Percentiles rank a stretch among this genome's conserved stretches.
Evolutionary conservation across 306 rosid genomes (phyloP).

Genomic region (Bauhinia variegata): DNA sequence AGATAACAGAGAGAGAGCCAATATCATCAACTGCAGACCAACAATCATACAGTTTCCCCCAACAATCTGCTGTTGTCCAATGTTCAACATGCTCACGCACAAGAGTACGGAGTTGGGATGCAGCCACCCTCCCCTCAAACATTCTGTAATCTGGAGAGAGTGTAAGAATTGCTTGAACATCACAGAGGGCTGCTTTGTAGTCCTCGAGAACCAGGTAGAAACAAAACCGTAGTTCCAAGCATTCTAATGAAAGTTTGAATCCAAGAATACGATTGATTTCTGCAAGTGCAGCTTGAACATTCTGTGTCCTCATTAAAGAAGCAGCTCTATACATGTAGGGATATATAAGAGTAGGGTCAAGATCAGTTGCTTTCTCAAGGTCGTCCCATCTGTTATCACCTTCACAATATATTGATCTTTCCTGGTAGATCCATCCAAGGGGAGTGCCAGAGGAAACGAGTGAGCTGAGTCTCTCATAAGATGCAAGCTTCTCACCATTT

Average conservation of each 20-base stretch:
- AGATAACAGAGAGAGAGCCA: constrained; percentile 87
- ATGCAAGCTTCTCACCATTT: constrained; percentile 64
- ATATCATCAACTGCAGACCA: constrained; percentile 96
- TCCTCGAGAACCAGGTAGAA: constrained; percentile 77
- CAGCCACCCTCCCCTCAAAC: constrained; percentile 91
- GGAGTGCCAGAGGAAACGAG: constrained; percentile 57
- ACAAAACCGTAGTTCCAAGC: constrained; percentile 88
- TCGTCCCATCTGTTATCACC: constrained; percentile 68
- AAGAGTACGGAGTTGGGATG: constrained; percentile 81
- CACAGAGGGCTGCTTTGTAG: constrained; percentile 82
- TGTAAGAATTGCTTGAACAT: constrained; percentile 88
- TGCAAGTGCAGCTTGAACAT: constrained; percentile 67
- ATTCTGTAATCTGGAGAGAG: constrained; percentile 73
- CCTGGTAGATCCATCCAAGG: constrained; percentile 92
- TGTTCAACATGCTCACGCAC: constrained; percentile 83
- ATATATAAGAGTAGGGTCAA: constrained; percentile 87
- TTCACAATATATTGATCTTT: constrained; percentile 82
- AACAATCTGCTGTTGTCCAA: constrained; percentile 94
- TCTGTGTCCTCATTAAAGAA: constrained; percentile 63
- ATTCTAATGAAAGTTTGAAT: constrained; percentile 88
- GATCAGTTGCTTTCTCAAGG: constrained; percentile 83
- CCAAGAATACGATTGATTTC: constrained; percentile 85
- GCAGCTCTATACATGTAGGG: constrained; percentile 91
- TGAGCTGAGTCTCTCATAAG: constrained; percentile 75
- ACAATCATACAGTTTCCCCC: constrained; percentile 83